phyloP scores from a whole-genome alignment of 208 protist genomes.

The Herpetomonas tarakana region DNA sequence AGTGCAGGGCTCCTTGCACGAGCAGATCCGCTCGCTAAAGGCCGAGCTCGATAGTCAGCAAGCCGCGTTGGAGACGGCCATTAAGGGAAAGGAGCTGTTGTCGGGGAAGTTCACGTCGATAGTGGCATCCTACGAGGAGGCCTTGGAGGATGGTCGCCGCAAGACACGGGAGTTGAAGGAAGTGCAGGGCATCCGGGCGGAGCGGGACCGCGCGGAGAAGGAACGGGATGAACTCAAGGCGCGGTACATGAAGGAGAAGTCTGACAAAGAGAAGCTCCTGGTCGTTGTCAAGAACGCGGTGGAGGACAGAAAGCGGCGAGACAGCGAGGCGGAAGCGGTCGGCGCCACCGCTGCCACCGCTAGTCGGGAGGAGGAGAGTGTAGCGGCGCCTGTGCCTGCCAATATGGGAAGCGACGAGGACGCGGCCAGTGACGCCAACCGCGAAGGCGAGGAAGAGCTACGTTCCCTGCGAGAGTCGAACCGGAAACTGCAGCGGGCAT shows the following conservation, averaged over 20 bases:
- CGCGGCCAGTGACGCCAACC: neutral
- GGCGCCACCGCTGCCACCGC: neutral
- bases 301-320: neutral
- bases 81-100: slow-evolving; percentile 17
- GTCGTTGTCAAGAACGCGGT: slow-evolving; percentile 18
- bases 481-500: neutral
- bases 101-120: slow-evolving; percentile 15
- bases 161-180: slow-evolving; percentile 15
- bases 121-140: slow-evolving; percentile 16
- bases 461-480: neutral
- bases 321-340: neutral
- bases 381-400: too few relatives aligned
- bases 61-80: neutral
- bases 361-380: neutral
- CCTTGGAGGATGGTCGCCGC: slow-evolving; percentile 9
- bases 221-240: slow-evolving; percentile 21
- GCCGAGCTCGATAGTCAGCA: slow-evolving; percentile 12
- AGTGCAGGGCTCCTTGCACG: slow-evolving; percentile 3
- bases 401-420: too few relatives aligned
- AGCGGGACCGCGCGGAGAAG: slow-evolving; percentile 11
- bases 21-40: slow-evolving; percentile 14
- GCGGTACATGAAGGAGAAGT: slow-evolving; percentile 17
- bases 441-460: neutral
- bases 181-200: slow-evolving; percentile 18
- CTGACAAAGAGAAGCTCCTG: slow-evolving; percentile 34